Conservation (phyloP, 345 rosid species). For the Brassica carinata region DNA sequence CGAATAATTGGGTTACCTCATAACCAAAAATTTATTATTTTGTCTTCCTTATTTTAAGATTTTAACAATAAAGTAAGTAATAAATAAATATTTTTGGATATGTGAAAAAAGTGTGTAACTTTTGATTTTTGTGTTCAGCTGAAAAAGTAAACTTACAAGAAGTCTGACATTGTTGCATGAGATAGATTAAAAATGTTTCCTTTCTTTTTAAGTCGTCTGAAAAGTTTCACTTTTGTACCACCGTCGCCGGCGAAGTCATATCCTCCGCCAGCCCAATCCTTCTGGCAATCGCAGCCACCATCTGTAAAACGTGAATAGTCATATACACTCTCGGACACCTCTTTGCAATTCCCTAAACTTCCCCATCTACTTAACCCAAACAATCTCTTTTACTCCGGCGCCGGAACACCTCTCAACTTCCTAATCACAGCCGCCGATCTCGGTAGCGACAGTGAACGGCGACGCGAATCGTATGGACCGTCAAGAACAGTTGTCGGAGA, state of each 20-base stretch:
- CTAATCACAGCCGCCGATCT: slow-evolving; percentile 42
- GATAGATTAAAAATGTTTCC: slow-evolving; percentile 47
- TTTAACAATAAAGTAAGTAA: too few relatives aligned
- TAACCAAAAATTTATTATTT: too few relatives aligned
- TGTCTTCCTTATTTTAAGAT: neutral
- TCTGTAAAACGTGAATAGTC: slow-evolving; percentile 35
- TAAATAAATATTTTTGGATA: neutral
- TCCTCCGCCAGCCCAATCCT: slow-evolving; percentile 20
- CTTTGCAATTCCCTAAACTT: slow-evolving; percentile 45
- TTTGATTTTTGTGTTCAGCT: neutral
- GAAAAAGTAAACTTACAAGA: slow-evolving; percentile 49
- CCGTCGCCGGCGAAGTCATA: slow-evolving; percentile 22
- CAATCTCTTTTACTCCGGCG: slow-evolving; percentile 33
- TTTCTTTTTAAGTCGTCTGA: slow-evolving; percentile 47
- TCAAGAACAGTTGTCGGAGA: slow-evolving; percentile 66
- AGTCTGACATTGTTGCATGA: slow-evolving; percentile 46
- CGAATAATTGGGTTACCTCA: slow-evolving; percentile 20
- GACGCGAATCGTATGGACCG: slow-evolving; percentile 52
- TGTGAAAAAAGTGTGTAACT: neutral
- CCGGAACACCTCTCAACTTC: slow-evolving; percentile 36
- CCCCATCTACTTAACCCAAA: slow-evolving; percentile 61
- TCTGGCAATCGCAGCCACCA: neutral
- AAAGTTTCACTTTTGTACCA: slow-evolving; percentile 48
- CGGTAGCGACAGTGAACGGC: slow-evolving; percentile 39
- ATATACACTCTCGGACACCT: slow-evolving; percentile 28